These are phyloP conservation scores for Sordariomycetes sp. DNA, from an alignment of 2,329 filamentous ascomycete species.

Conservation along the genomic window DNA sequence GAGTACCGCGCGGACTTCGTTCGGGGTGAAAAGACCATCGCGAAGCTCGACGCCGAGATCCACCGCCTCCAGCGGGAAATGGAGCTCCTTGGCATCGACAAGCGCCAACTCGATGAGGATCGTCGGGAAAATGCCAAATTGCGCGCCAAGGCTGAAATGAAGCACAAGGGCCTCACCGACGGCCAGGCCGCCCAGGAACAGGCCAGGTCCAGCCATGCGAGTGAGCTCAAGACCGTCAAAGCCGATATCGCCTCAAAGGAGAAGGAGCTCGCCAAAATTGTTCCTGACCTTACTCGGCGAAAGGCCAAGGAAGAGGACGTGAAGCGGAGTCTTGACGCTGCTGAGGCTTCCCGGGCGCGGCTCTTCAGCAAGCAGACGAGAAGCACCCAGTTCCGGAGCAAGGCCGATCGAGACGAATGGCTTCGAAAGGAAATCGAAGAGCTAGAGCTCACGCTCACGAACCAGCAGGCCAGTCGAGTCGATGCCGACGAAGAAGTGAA, in stretches of 20 bases:
- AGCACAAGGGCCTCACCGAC: conserved; percentile 72
- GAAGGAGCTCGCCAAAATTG: conserved; percentile 60
- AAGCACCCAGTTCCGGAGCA: conserved; percentile 77
- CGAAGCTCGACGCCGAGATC: conserved; percentile 67
- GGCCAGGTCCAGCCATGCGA: conserved; percentile 57
- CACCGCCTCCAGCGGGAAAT: conserved; percentile 71
- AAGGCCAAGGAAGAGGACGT: conserved; percentile 63
- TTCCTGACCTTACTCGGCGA: conserved; percentile 65
- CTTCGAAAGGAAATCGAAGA: conserved; percentile 73
- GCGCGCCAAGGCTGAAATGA: conserved; percentile 77
- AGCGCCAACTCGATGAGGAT: conserved; percentile 80
- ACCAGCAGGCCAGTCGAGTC: conserved; percentile 73
- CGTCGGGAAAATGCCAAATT: conserved; percentile 69
- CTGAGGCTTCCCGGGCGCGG: conserved; percentile 64
- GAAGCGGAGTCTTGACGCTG: conserved; percentile 62
- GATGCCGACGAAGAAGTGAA: conserved; percentile 76
- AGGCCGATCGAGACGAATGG: conserved; percentile 78
- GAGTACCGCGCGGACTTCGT: conserved; percentile 67
- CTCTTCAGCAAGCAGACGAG: conserved; percentile 89
- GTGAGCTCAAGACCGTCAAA: conserved; percentile 62
- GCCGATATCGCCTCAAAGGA: conserved; percentile 68
- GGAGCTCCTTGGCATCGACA: conserved; percentile 76
- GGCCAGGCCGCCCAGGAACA: conserved; percentile 71
- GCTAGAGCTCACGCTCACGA: conserved; percentile 63
- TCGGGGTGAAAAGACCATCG: conserved; percentile 68